Evolutionary conservation across 257 asterid genomes (phyloP), one percentile per base, ranked within the genome.

Genomic region (Nicotiana tabacum): DNA sequence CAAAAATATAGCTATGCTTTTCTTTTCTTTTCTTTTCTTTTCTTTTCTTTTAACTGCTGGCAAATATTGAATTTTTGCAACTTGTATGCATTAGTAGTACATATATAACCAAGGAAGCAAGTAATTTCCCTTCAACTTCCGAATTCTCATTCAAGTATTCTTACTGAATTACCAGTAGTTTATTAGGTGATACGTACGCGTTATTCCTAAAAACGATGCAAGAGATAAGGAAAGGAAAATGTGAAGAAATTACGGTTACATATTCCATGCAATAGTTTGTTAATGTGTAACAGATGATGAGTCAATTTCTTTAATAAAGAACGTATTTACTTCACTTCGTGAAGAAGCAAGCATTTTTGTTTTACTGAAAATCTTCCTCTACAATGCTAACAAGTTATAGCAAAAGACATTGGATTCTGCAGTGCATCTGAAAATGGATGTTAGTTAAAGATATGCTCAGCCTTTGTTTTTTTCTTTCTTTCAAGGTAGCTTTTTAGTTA

Each of bases 121-220:
- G 80, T 24, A 74, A 27, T 10, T 51, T 74, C 80, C 80, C 27
- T 74, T 61, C 80, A 74, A 74, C 53, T 74, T 74, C 79, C 43
- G 29, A 60, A 74, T 27, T 60, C 80, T 48, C 7, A 27, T 10
- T 33, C 24, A 5, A 12, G 39, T 15, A 5, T 2, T 65, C 32
- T 6, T 6, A 2, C 13, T 70, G 35, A 10, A 46, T 12, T 74
- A 24, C 6, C 39, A 6, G 39, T 24, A 4, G 4, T 74, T 48
- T 3, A 15, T 13, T 32, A 6, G 1, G 62, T 48, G 9, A 46
- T 13, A 18, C 6, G 1, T 4, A 17, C n/a, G n/a, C 35, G 24
- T 24, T 5, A 15, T 48, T 55, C 79, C 15, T 48, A 6, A 12
- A 6, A 74, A 6, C 15, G 0, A 13, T 48, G 61, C 6, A 6